Percentiles rank a stretch among this genome's conserved stretches.
These are phyloP conservation scores for Prunus yedoensis DNA, from an alignment of 331 rosid species.

Conservation along the genomic window DNA sequence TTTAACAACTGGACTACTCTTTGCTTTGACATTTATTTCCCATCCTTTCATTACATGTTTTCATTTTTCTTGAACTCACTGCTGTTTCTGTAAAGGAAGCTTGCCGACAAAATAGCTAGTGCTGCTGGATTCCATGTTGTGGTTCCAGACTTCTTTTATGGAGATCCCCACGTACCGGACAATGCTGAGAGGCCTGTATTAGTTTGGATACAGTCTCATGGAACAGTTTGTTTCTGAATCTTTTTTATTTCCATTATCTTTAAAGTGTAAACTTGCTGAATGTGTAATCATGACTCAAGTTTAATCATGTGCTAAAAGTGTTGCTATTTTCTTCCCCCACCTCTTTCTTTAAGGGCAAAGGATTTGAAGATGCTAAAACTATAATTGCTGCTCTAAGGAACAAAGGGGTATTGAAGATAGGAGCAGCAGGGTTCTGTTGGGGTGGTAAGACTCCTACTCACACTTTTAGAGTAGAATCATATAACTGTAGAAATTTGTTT, in stretches of 20 bases:
- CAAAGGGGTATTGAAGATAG: conserved; percentile 3
- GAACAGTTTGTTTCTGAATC: neutral
- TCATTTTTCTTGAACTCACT: neutral
- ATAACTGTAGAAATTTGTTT: neutral
- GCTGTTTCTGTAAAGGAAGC: neutral
- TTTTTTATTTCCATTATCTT: neutral
- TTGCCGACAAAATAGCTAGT: conserved; percentile 4
- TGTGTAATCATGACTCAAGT: neutral
- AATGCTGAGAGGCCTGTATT: neutral
- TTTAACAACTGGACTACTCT: no score
- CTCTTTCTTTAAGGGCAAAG: neutral
- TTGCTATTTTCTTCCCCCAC: neutral
- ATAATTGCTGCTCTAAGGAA: conserved; percentile 8
- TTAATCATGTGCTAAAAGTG: neutral
- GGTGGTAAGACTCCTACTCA: conserved; percentile 1
- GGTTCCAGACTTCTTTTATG: conserved; percentile 16
- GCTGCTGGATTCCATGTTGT: conserved; percentile 2
- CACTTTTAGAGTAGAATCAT: neutral
- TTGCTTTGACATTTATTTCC: neutral
- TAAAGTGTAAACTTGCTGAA: neutral
- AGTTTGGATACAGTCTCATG: conserved; percentile 11
- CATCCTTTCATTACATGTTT: neutral
- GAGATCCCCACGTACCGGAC: conserved; percentile 7
- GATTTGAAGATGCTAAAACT: conserved; percentile 10
- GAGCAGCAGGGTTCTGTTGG: conserved; percentile 18